Evolutionary conservation across 495 filamentous ascomycete species (phyloP).

Genomic region (Aspergillus biplanus): DNA sequence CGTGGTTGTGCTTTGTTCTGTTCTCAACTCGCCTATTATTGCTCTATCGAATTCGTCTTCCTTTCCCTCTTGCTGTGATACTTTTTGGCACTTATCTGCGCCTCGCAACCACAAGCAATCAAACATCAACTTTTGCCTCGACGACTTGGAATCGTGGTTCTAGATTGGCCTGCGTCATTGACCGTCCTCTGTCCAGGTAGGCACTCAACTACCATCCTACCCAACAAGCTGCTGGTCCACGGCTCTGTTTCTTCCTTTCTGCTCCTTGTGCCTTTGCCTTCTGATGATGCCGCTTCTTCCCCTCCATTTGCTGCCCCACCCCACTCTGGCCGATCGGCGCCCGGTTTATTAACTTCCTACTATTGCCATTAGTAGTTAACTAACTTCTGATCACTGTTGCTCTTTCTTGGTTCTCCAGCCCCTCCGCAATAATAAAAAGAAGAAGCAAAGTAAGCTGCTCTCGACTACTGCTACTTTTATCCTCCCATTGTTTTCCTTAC

Average conservation of each 20-base stretch:
- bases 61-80: too few relatives aligned
- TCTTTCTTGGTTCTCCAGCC: slow-evolving; percentile 20
- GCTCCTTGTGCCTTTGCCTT: not conserved
- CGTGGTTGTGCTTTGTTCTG: not conserved
- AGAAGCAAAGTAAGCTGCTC: slow-evolving; percentile 1
- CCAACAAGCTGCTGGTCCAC: not conserved
- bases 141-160: too few relatives aligned
- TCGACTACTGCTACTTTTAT: slow-evolving; percentile 4
- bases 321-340: slow-evolving; percentile 16
- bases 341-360: slow-evolving; percentile 27
- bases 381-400: slow-evolving; percentile 15
- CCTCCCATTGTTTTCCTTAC: not conserved
- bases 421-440: slow-evolving; percentile 12
- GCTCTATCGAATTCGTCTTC: too few relatives aligned
- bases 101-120: too few relatives aligned
- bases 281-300: not conserved
- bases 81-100: too few relatives aligned
- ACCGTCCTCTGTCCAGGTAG: too few relatives aligned
- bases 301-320: slow-evolving; percentile 18
- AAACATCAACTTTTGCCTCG: too few relatives aligned
- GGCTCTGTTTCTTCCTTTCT: not conserved
- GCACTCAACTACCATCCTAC: too few relatives aligned
- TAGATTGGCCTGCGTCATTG: too few relatives aligned
- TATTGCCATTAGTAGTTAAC: slow-evolving; percentile 15
- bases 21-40: too few relatives aligned